A percentile compares a stretch with the other conserved stretches of the same genome.
These are phyloP conservation scores for Calonectria pteridis DNA, from an alignment of 2,329 filamentous ascomycete species.

Conservation along the genomic window DNA sequence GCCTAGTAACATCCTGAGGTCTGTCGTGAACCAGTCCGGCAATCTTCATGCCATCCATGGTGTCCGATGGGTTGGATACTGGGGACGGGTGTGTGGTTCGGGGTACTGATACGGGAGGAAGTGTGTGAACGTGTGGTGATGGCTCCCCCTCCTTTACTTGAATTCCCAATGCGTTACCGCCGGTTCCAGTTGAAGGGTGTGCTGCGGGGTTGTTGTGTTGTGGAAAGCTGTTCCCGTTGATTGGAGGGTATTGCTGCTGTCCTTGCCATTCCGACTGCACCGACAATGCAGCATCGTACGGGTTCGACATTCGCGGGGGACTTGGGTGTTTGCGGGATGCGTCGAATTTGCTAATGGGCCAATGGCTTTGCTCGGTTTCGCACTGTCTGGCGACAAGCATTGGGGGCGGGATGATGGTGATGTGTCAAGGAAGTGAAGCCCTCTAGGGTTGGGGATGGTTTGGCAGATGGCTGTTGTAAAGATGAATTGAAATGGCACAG, in stretches of 20 bases:
- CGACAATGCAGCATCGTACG: conserved; percentile 64
- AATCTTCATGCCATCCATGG: conserved; percentile 11
- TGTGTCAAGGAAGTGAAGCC: conserved; percentile 39
- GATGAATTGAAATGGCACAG: conserved; percentile 38
- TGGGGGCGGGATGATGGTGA: conserved; percentile 47
- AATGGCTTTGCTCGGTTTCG: conserved; percentile 67
- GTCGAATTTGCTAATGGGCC: conserved; percentile 67
- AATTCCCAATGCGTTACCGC: conserved; percentile 67
- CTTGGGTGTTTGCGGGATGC: conserved; percentile 59
- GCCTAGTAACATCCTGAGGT: background rate
- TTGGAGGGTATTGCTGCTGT: conserved; percentile 64
- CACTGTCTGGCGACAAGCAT: conserved; percentile 68
- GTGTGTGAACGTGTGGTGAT: conserved; percentile 53
- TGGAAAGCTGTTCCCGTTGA: conserved; percentile 59
- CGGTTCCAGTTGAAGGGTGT: conserved; percentile 50
- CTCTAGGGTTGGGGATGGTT: conserved; percentile 30
- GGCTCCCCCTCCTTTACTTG: conserved; percentile 70
- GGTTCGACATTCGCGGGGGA: conserved; percentile 68
- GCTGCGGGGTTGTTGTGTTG: conserved; percentile 43
- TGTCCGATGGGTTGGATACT: conserved; percentile 16
- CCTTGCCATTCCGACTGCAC: conserved; percentile 70
- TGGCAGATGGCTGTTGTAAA: conserved; percentile 22
- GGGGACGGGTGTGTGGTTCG: conserved; percentile 53
- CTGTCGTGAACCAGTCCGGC: conserved; percentile 19
- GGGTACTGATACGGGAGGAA: conserved; percentile 55